Evolutionary conservation across 2,329 filamentous ascomycete genomes (phyloP).

Genomic region (Xylariaceae sp.): DNA sequence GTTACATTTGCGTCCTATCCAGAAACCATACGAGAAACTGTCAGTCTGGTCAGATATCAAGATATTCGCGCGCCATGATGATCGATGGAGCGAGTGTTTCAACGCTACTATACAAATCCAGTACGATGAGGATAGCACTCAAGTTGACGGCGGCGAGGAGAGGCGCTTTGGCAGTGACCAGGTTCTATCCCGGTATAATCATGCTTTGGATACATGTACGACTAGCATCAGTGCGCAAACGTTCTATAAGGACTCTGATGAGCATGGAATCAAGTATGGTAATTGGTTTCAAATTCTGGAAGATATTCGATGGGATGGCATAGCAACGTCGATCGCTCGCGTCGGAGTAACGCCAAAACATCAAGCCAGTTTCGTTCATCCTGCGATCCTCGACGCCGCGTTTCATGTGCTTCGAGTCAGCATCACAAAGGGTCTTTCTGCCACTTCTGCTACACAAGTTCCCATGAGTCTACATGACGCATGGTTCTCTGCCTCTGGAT

Average conservation of each 20-base stretch:
- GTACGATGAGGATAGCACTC: slow-evolving; percentile 30
- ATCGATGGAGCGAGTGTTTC: slow-evolving; percentile 42
- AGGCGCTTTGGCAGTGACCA: slow-evolving; percentile 17
- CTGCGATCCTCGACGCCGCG: slow-evolving; percentile 45
- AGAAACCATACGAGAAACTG: slow-evolving; percentile 33
- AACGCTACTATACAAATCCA: slow-evolving; percentile 39
- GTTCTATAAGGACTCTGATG: slow-evolving; percentile 38
- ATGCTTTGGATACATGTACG: slow-evolving; percentile 30
- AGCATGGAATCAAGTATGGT: slow-evolving; percentile 42
- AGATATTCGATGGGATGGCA: slow-evolving; percentile 41
- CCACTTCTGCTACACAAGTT: slow-evolving; percentile 35
- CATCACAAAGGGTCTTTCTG: slow-evolving; percentile 28
- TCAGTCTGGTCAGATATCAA: slow-evolving; percentile 39
- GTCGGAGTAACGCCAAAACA: slow-evolving; percentile 32
- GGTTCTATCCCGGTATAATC: slow-evolving; percentile 21
- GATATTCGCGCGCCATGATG: slow-evolving; percentile 36
- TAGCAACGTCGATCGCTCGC: slow-evolving; percentile 29
- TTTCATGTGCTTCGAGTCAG: slow-evolving; percentile 42
- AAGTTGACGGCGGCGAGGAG: slow-evolving; percentile 30
- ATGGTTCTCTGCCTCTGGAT: slow-evolving; percentile 43
- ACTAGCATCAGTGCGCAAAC: slow-evolving; percentile 33
- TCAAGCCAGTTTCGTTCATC: slow-evolving; percentile 42
- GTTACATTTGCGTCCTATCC: slow-evolving; percentile 37
- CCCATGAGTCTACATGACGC: slow-evolving; percentile 39
- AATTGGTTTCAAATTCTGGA: slow-evolving; percentile 40